These are phyloP conservation scores for Didymella arachidicola DNA, from an alignment of 2,329 filamentous ascomycete genomes.

Conservation along the genomic window DNA sequence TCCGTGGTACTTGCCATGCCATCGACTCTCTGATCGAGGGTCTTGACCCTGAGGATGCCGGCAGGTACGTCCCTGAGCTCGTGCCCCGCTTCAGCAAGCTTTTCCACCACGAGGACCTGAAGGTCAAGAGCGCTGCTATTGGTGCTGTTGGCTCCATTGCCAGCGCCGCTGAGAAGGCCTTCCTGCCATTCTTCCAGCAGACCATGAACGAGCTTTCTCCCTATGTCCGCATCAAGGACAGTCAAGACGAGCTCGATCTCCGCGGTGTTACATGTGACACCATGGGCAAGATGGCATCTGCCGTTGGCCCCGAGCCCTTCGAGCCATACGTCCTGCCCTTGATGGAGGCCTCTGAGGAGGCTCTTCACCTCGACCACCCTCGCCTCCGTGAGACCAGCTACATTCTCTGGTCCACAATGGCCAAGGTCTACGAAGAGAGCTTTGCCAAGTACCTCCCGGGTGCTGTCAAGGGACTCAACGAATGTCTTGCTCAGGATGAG, in stretches of 20 bases:
- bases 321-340: slow-evolving; percentile 89
- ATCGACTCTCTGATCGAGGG: slow-evolving; percentile 91
- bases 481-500: slow-evolving; percentile 89
- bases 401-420: slow-evolving; percentile 93
- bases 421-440: slow-evolving; percentile 89
- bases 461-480: slow-evolving; percentile 80
- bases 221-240: slow-evolving; percentile 86
- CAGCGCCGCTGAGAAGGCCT: slow-evolving; percentile 79
- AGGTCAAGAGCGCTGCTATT: slow-evolving; percentile 88
- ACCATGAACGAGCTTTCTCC: slow-evolving; percentile 89
- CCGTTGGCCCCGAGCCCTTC: slow-evolving; percentile 86
- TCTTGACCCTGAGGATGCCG: slow-evolving; percentile 80
- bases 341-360: slow-evolving; percentile 93
- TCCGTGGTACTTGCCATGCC: slow-evolving; percentile 88
- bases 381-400: slow-evolving; percentile 95
- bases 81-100: slow-evolving; percentile 85
- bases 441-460: slow-evolving; percentile 80
- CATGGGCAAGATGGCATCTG: slow-evolving; percentile 89
- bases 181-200: slow-evolving; percentile 88
- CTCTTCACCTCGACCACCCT: slow-evolving; percentile 85
- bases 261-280: slow-evolving; percentile 90
- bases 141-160: slow-evolving; percentile 92
- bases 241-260: slow-evolving; percentile 87
- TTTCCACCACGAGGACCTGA: slow-evolving; percentile 83
- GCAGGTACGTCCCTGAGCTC: slow-evolving; percentile 80